A percentile compares a stretch with the other conserved stretches of the same genome.
Conservation (phyloP, 2,329 filamentous ascomycete species). For the Erysiphe neolycopersici region DNA sequence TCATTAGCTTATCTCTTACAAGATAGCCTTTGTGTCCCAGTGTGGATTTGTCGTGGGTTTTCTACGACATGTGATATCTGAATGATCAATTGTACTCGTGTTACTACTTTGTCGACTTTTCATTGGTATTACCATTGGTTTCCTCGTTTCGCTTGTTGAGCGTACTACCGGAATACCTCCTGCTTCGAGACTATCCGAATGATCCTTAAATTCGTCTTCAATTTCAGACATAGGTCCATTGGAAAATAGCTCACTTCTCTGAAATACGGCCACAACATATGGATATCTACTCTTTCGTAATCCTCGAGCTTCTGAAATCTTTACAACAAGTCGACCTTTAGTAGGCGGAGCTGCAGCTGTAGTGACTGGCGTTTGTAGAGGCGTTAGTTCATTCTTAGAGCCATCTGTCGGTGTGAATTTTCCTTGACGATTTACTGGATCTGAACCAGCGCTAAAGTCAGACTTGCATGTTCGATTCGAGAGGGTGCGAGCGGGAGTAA, state of each 20-base stretch:
- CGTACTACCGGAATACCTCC: conserved; percentile 35
- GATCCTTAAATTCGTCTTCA: conserved; percentile 32
- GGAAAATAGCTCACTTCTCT: conserved; percentile 89
- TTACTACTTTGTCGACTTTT: conserved; percentile 89
- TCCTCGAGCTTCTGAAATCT: conserved; percentile 63
- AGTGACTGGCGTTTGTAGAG: conserved; percentile 18
- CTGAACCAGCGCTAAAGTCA: conserved; percentile 16
- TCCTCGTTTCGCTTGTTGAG: conserved; percentile 55
- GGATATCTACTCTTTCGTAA: conserved; percentile 63
- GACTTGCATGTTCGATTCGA: conserved; percentile 25
- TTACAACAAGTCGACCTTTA: conserved; percentile 73
- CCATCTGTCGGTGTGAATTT: conserved; percentile 2
- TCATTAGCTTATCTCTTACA: conserved; percentile 32
- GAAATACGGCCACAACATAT: conserved; percentile 90
- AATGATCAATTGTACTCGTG: conserved; percentile 48
- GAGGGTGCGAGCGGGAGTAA: conserved; percentile 69
- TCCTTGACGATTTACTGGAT: conserved; percentile 19
- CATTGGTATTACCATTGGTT: conserved; percentile 82
- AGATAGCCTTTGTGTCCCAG: conserved; percentile 87
- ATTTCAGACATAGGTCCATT: conserved; percentile 45
- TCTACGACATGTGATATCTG: conserved; percentile 29
- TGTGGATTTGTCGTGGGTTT: conserved; percentile 53
- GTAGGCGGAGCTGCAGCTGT: conserved; percentile 42
- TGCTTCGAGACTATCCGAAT: conserved; percentile 24
- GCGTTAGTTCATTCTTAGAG: conserved; percentile 14